Conservation (phyloP, 768 basidiomycete species). For the Mycena alexandri region DNA sequence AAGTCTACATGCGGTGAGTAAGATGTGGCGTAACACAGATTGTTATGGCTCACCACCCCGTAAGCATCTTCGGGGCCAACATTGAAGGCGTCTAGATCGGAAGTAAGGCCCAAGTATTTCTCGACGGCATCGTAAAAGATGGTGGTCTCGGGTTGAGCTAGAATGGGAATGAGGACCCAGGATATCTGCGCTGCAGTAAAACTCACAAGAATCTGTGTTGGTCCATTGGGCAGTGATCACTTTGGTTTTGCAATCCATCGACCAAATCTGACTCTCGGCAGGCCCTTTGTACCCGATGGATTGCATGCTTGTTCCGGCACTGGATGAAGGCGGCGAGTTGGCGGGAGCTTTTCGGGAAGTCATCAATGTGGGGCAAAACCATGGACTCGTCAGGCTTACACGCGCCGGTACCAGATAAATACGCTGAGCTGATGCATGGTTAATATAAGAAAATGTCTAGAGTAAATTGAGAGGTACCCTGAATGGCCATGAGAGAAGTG, state of each 20-base stretch:
- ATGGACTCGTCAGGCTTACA: background rate
- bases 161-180: background rate
- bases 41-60: conserved; percentile 4
- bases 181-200: background rate
- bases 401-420: conserved; percentile 15
- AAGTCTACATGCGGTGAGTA: background rate
- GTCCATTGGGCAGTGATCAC: conserved; percentile 22
- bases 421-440: conserved; percentile 15
- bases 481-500: conserved; percentile 5
- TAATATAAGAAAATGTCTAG: background rate
- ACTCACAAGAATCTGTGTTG: conserved; percentile 20
- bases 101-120: conserved; percentile 16
- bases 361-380: background rate
- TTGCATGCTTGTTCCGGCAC: conserved; percentile 20
- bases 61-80: conserved; percentile 1
- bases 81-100: conserved; percentile 15
- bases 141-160: conserved; percentile 18
- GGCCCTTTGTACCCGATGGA: conserved; percentile 17
- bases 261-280: conserved; percentile 27
- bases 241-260: conserved; percentile 4
- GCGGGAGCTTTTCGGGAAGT: conserved; percentile 2
- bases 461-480: conserved; percentile 2
- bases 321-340: conserved; percentile 24
- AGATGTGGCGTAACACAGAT: background rate
- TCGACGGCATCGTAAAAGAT: conserved; percentile 17